Evolutionary conservation across 2,329 filamentous ascomycete species (phyloP).

Genomic region (Penicillium freii): DNA sequence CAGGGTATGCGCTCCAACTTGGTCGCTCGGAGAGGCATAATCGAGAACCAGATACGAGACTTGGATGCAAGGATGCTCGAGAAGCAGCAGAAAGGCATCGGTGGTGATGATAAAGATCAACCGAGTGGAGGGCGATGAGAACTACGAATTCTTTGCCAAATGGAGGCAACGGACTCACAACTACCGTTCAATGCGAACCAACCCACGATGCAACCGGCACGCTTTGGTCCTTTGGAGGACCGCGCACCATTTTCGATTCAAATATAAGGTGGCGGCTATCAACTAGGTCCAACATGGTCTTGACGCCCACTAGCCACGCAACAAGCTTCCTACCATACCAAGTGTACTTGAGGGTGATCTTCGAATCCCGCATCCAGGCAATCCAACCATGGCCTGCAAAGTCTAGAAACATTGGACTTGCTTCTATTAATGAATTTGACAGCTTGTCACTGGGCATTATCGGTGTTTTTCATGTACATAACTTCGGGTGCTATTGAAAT

Average conservation of each 20-base stretch:
- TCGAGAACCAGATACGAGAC: slow-evolving; percentile 59
- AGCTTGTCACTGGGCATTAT: not conserved
- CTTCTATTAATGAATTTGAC: not conserved
- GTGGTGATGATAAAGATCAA: slow-evolving; percentile 28
- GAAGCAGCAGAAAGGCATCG: slow-evolving; percentile 39
- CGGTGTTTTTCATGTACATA: not conserved
- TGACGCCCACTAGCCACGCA: not conserved
- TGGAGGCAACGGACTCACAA: not conserved
- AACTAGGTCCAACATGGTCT: not conserved
- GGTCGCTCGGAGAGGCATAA: slow-evolving; percentile 50
- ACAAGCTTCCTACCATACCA: not conserved
- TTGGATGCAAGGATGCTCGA: slow-evolving; percentile 45
- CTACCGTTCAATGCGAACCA: not conserved
- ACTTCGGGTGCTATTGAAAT: not conserved
- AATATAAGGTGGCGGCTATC: not conserved
- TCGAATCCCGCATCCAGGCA: not conserved
- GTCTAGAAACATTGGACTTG: not conserved
- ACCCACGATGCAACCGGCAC: not conserved
- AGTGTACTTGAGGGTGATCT: not conserved
- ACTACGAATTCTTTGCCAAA: not conserved
- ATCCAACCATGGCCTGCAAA: not conserved
- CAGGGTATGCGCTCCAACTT: slow-evolving; percentile 52
- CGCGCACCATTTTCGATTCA: not conserved
- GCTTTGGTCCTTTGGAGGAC: not conserved
- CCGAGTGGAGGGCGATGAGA: slow-evolving; percentile 17